Base-by-base conservation (phyloP, 805 yeast genomes). In the Candida berthetii region DNA sequence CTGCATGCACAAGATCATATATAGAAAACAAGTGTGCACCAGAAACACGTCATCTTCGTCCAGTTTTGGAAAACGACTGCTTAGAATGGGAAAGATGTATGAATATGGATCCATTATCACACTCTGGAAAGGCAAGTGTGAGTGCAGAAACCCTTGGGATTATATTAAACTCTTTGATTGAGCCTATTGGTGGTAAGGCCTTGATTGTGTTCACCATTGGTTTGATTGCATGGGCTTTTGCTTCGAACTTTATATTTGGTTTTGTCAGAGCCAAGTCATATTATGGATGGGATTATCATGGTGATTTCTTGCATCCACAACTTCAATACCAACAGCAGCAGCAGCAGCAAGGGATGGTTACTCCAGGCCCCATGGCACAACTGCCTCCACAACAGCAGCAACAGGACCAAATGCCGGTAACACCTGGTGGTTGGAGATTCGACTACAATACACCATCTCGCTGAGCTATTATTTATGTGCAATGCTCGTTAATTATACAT, bases 111-210 rank as follows among this genome's bases (percentile, higher is more conserved):
- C 69, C 52, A 47, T 58, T 41, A 7, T 45, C 55, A 8, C 58
- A 61, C 28, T 65, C 70, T 1, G 78, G 80, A 3, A 71, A 78
- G 49, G 69, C 86, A 1, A 68, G 71, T 35, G 64, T 82, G 11
- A 72, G 79, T 44, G 85, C 86, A 1, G 78, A 76, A 42, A 72
- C 82, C 0, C 49, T 84, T 2, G 90, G 89, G 0, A 61, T 75
- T 38, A 64, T 83, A 14, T 49, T 82, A 10, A 80, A 82, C 50
- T 74, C 82, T 0, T 65, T 84, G 41, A 66, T 83, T 16, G 86
- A 83, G 48, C 89, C 88, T 0, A 68, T 85, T 35, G 81, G 86
- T 3, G 61, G 72, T 46, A 80, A 82, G 54, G 76, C 83, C 16
- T 65, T 80, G 36, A 28, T 68, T 4, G 68, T 79, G 3, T 52